A percentile compares a stretch with the other conserved stretches of the same genome.
phyloP scores from a whole-genome alignment of 441 rosid genomes.

The Macaranga tanarius region DNA sequence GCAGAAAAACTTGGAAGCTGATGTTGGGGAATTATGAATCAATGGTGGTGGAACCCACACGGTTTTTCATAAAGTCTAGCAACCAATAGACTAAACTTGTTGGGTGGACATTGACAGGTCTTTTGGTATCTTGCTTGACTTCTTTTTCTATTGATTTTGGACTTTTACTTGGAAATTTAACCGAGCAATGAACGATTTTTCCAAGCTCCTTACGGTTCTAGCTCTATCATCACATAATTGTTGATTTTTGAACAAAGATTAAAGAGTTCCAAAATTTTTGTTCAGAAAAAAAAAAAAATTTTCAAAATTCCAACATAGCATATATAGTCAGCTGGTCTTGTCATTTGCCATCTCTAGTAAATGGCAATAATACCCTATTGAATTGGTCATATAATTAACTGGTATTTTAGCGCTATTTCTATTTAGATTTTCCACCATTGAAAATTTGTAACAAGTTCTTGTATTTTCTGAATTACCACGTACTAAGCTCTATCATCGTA shows the following conservation, averaged over 20 bases:
- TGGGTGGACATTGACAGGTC: conserved; percentile 14
- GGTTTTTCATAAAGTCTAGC: conserved; percentile 33
- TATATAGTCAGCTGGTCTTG: conserved; percentile 16
- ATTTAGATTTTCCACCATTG: neutral
- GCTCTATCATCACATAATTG: conserved; percentile 6
- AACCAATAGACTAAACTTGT: neutral
- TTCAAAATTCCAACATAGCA: neutral
- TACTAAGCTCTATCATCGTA: too few species aligned
- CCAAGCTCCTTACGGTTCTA: too few species aligned
- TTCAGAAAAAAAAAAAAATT: too few species aligned
- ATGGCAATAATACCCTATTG: neutral
- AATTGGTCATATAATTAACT: conserved; percentile 21
- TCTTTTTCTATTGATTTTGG: conserved; percentile 18
- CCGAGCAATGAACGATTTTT: neutral
- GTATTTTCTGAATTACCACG: too few species aligned
- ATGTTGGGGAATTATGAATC: neutral
- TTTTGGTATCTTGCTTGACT: conserved; percentile 14
- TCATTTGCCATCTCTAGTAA: neutral
- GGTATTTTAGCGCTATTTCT: neutral
- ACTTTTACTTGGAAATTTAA: conserved; percentile 43
- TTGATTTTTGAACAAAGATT: neutral
- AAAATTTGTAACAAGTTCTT: neutral
- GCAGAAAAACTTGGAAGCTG: neutral
- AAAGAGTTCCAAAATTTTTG: too few species aligned
- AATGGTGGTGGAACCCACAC: conserved; percentile 50